A percentile compares a stretch with the other conserved stretches of the same genome.
Conservation (phyloP, 106 monocot genomes). For the Hemerocallis citrina region DNA sequence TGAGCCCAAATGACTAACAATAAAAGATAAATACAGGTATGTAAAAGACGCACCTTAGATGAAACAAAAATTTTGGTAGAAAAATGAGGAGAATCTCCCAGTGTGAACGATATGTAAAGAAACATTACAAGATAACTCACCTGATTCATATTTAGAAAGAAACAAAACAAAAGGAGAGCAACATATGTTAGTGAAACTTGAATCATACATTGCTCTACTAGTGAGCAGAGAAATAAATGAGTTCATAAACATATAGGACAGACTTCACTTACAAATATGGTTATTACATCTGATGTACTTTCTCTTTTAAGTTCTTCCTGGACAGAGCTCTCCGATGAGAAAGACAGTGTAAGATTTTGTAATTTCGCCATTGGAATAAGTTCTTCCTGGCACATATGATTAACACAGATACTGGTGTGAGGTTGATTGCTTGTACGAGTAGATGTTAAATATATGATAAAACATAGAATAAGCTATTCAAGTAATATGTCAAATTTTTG, state of each 20-base stretch:
- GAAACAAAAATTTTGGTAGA: conserved; percentile 64
- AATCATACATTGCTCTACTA: neutral
- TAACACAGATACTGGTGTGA: neutral
- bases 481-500: no score
- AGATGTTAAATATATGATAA: no score
- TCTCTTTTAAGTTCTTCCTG: conserved; percentile 96
- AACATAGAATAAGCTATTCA: no score
- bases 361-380: conserved; percentile 59
- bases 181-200: neutral
- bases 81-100: conserved; percentile 48
- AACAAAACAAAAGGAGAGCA: conserved; percentile 8
- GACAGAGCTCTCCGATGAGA: conserved; percentile 94
- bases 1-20: no score
- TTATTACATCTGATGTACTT: conserved; percentile 84
- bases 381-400: conserved; percentile 64
- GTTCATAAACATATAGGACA: neutral
- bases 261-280: conserved; percentile 49
- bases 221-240: neutral
- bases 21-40: neutral
- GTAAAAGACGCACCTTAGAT: conserved; percentile 60
- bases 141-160: conserved; percentile 31
- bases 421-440: no score
- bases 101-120: conserved; percentile 79
- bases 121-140: conserved; percentile 98
- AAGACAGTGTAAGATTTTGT: conserved; percentile 75